Conservation (phyloP, 2,329 filamentous ascomycete genomes). For the Trichoderma asperellum region DNA sequence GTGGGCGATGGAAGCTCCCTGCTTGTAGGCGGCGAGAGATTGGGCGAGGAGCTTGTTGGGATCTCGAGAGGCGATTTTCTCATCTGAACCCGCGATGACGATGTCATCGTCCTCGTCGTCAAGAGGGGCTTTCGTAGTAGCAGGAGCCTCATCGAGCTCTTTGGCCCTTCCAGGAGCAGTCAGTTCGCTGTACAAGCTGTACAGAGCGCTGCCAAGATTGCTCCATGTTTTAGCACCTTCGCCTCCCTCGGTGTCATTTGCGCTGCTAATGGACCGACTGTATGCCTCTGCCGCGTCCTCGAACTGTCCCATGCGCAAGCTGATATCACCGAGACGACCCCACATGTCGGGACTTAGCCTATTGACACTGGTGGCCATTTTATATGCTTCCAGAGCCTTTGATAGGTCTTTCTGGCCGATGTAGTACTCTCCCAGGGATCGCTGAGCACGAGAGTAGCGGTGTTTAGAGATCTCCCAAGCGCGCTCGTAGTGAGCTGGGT, state of each 20-base stretch:
- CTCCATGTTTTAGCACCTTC: conserved; percentile 92
- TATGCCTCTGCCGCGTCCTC: conserved; percentile 82
- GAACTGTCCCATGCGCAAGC: conserved; percentile 76
- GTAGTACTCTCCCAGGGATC: conserved; percentile 80
- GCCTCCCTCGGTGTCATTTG: conserved; percentile 69
- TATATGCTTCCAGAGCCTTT: conserved; percentile 77
- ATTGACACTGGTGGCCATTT: conserved; percentile 75
- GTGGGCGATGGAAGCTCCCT: conserved; percentile 79
- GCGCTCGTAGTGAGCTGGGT: conserved; percentile 75
- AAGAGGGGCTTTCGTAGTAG: conserved; percentile 34
- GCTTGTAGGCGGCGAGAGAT: conserved; percentile 82
- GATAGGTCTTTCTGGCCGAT: conserved; percentile 67
- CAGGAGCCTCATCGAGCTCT: background rate
- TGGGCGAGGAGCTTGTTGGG: conserved; percentile 69
- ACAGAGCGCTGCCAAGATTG: conserved; percentile 84
- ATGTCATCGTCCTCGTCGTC: conserved; percentile 39
- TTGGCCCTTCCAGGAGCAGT: conserved; percentile 45
- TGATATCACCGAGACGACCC: conserved; percentile 88
- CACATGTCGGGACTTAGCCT: conserved; percentile 81
- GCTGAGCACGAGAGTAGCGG: conserved; percentile 84
- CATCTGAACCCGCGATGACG: conserved; percentile 32
- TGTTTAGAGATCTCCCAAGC: conserved; percentile 85
- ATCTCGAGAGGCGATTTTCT: conserved; percentile 44
- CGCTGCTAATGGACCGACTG: conserved; percentile 72
- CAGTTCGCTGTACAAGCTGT: conserved; percentile 66